Conservation (phyloP, 2,329 filamentous ascomycete species). For the Lachnellula suecica region DNA sequence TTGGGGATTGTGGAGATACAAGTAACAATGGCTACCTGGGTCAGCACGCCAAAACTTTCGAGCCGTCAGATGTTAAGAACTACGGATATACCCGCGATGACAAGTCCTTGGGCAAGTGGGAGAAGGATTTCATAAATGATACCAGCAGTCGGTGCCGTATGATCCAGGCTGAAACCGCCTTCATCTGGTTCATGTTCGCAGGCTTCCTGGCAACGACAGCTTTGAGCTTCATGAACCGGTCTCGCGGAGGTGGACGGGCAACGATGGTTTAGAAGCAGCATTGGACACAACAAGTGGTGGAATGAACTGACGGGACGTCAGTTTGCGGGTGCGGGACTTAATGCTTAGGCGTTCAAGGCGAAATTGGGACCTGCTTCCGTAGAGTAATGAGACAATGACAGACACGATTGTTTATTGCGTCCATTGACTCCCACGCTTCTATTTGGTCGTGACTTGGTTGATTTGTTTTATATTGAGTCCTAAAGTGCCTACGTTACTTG, state of each 20-base stretch:
- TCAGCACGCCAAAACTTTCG: slow-evolving; percentile 11
- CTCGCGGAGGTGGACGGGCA: slow-evolving; percentile 10
- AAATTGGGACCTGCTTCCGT: background rate
- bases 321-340: background rate
- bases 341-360: background rate
- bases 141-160: slow-evolving; percentile 16
- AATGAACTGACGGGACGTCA: background rate
- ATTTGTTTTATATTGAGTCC: too few relatives aligned
- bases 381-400: background rate
- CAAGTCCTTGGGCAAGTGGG: background rate
- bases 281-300: too few relatives aligned
- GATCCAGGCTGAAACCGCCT: slow-evolving; percentile 23
- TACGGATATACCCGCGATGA: background rate
- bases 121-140: slow-evolving; percentile 2
- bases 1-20: slow-evolving; percentile 22
- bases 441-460: too few relatives aligned
- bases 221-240: slow-evolving; percentile 13
- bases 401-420: slow-evolving; percentile 20
- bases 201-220: slow-evolving; percentile 16
- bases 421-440: too few relatives aligned
- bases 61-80: slow-evolving; percentile 4
- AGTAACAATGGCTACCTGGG: slow-evolving; percentile 6
- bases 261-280: slow-evolving; percentile 13
- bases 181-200: slow-evolving; percentile 26
- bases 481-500: too few relatives aligned